Evolutionary conservation across 2,329 filamentous ascomycete species (phyloP).

Genomic region (Aspergillus brunneoviolaceus): DNA sequence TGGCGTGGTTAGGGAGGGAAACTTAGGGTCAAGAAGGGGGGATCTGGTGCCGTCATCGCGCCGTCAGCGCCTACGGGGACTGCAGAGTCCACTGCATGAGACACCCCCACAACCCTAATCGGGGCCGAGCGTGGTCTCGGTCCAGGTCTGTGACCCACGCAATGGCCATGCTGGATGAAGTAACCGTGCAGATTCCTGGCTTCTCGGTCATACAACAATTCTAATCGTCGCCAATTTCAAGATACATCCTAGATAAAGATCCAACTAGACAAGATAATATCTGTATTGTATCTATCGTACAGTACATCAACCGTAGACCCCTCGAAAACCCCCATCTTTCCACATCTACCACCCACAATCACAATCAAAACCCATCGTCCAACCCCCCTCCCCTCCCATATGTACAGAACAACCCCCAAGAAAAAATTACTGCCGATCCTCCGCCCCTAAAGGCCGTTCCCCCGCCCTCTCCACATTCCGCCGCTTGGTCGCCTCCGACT

Average conservation of each 20-base stretch:
- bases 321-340: no score
- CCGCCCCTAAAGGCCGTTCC: constrained; percentile 5
- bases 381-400: background rate
- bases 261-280: no score
- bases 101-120: background rate
- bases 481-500: constrained; percentile 4
- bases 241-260: no score
- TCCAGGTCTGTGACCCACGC: background rate
- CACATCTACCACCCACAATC: no score
- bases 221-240: no score
- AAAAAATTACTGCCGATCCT: constrained; percentile 5
- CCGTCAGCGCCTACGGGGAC: background rate
- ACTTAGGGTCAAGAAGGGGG: background rate
- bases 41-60: background rate
- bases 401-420: background rate
- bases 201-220: no score
- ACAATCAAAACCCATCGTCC: background rate
- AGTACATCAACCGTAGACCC: no score
- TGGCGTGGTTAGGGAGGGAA: background rate
- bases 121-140: no score
- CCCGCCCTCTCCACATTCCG: constrained; percentile 9
- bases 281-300: no score
- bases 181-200: background rate
- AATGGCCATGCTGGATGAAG: background rate
- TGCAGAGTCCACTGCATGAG: no score